phyloP scores from a whole-genome alignment of 768 basidiomycete genomes.

The Coprinopsis sp. region DNA sequence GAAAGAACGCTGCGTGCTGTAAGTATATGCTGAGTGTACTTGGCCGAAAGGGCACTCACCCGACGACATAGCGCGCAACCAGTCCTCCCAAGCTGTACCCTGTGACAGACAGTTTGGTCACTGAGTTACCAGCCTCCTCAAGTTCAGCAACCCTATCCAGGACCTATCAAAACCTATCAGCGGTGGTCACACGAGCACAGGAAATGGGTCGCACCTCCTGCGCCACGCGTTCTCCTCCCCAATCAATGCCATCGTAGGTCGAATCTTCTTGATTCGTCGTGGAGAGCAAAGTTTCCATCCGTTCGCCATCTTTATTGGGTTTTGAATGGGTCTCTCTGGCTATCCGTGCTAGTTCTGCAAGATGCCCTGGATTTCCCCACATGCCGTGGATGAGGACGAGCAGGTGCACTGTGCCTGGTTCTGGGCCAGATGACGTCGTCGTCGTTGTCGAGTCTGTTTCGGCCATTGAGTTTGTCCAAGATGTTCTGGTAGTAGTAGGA shows the following conservation, averaged over 20 bases:
- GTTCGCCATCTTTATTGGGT: slow-evolving; percentile 30
- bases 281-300: slow-evolving; percentile 59
- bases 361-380: slow-evolving; percentile 75
- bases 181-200: not conserved
- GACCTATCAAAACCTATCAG: slow-evolving; percentile 37
- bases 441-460: not conserved
- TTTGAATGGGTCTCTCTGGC: slow-evolving; percentile 39
- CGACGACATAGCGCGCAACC: slow-evolving; percentile 73
- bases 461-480: too few relatives aligned
- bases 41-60: slow-evolving; percentile 32
- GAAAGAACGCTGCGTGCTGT: slow-evolving; percentile 47
- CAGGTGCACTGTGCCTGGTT: slow-evolving; percentile 43
- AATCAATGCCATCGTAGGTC: slow-evolving; percentile 83
- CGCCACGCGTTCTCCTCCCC: slow-evolving; percentile 77
- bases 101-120: slow-evolving; percentile 66
- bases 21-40: slow-evolving; percentile 1
- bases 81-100: slow-evolving; percentile 85
- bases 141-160: slow-evolving; percentile 50
- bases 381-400: slow-evolving; percentile 61
- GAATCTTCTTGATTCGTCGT: slow-evolving; percentile 60
- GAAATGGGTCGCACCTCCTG: slow-evolving; percentile 52
- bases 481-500: too few relatives aligned
- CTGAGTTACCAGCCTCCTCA: slow-evolving; percentile 46
- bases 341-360: slow-evolving; percentile 53
- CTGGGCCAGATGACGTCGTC: slow-evolving; percentile 5